phyloP scores from a whole-genome alignment of 176 grass and related monocot species.

The Oryza coarctata region DNA sequence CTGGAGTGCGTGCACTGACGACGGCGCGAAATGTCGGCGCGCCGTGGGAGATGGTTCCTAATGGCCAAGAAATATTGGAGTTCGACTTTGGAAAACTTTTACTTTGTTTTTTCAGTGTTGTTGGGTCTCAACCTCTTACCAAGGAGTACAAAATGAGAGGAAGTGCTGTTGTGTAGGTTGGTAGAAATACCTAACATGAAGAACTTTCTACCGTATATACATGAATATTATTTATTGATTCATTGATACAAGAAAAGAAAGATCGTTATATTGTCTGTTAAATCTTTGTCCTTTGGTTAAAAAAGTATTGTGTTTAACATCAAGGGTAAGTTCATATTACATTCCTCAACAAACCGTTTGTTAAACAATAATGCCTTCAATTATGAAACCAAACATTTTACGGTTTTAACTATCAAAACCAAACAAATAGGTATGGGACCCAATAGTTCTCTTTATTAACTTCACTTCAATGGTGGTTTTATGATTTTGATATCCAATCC shows the following conservation, averaged over 20 bases:
- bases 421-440: too few species aligned
- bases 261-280: background rate
- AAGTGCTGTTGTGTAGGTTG: background rate
- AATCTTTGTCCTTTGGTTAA: background rate
- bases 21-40: conserved; percentile 20
- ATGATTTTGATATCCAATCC: too few species aligned
- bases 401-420: too few species aligned
- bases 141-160: conserved; percentile 2
- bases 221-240: conserved; percentile 23
- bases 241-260: background rate
- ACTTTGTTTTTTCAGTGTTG: background rate
- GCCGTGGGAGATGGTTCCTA: background rate
- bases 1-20: conserved; percentile 48
- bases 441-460: too few species aligned
- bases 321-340: too few species aligned
- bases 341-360: too few species aligned
- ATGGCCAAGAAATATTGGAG: background rate
- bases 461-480: too few species aligned
- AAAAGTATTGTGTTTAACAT: background rate
- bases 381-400: too few species aligned
- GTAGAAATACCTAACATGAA: conserved; percentile 2
- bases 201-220: background rate
- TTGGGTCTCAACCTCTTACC: conserved; percentile 30
- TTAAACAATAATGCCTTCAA: too few species aligned
- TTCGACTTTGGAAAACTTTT: background rate